phyloP scores from a whole-genome alignment of 139 green algal genomes.

The Haematococcus lacustris region DNA sequence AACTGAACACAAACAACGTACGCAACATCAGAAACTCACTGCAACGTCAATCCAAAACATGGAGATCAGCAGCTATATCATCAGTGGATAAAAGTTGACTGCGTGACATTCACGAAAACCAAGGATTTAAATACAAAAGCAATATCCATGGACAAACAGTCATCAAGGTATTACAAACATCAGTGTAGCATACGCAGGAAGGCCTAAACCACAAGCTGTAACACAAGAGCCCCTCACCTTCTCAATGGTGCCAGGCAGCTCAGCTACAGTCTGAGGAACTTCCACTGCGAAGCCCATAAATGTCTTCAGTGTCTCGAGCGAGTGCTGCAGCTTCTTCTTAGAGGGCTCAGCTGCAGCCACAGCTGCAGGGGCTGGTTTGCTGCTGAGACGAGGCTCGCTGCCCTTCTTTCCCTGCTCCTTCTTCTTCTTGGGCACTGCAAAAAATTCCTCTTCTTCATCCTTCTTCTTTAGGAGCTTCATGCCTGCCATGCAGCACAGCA shows the following conservation, averaged over 20 bases:
- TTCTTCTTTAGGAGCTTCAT: slow-evolving; percentile 21
- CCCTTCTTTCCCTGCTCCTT: slow-evolving; percentile 19
- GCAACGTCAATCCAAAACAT: background rate
- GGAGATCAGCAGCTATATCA: background rate
- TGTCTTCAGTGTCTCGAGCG: slow-evolving; percentile 34
- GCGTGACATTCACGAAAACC: background rate
- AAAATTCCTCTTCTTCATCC: slow-evolving; percentile 19
- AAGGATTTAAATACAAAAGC: background rate
- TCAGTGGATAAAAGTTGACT: background rate
- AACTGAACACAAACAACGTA: background rate
- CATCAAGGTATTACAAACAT: background rate
- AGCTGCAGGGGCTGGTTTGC: background rate
- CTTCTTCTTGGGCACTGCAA: slow-evolving; percentile 28
- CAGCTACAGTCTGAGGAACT: slow-evolving; percentile 23
- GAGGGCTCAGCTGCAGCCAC: slow-evolving; percentile 11
- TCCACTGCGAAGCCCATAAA: slow-evolving; percentile 35
- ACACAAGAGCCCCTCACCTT: no score
- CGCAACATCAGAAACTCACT: background rate
- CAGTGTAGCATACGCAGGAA: background rate
- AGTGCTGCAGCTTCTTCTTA: slow-evolving; percentile 39
- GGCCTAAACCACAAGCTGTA: background rate
- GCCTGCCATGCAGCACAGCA: no score
- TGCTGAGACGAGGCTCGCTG: background rate
- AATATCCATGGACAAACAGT: background rate
- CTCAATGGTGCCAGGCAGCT: slow-evolving; percentile 30